phyloP scores from a whole-genome alignment of 345 rosid species.

The thale cress (Arabidopsis thaliana) region TAIR10.1 NC_003071.7:8138501-8139000 shows the following conservation, averaged over 20 bases:
- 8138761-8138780: no score
- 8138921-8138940: not conserved
- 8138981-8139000: conserved; percentile 31
- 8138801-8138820: no score
- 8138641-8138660: not conserved
- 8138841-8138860: conserved; percentile 8
- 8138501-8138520: conserved; percentile 41
- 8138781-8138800: not conserved
- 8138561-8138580: conserved; percentile 31
- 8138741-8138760: not conserved
- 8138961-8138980: conserved; percentile 13
- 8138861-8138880: conserved; percentile 1
- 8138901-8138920: conserved; percentile 11
- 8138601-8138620: conserved; percentile 26
- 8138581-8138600: conserved; percentile 6
- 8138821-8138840: no score
- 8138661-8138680: not conserved
- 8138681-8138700: no score
- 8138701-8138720: no score
- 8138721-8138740: no score
- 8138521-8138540: conserved; percentile 41
- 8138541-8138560: conserved; percentile 36
- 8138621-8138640: conserved; percentile 21
- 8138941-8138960: no score
- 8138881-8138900: not conserved